These are phyloP conservation scores for Xylaria bambusicola DNA, from an alignment of 495 filamentous ascomycete species.

Conservation along the genomic window DNA sequence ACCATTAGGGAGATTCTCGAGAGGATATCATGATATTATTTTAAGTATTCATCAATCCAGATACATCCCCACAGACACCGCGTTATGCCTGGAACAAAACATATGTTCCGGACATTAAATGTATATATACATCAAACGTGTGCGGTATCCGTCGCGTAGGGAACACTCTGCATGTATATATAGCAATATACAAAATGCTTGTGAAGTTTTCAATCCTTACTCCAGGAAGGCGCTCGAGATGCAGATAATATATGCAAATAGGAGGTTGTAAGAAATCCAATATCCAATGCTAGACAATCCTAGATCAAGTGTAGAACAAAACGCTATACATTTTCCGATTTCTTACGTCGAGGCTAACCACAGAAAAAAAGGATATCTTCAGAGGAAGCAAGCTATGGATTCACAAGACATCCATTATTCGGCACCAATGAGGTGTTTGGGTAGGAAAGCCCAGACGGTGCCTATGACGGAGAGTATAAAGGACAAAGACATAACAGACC, in stretches of 20 bases:
- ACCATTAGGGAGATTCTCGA: no score
- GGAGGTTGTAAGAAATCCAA: not conserved
- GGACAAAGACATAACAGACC: constrained; percentile 68
- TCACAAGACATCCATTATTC: constrained; percentile 20
- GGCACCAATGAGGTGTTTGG: constrained; percentile 59
- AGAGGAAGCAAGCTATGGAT: not conserved
- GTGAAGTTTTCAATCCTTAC: no score
- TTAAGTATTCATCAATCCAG: no score
- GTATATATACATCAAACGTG: no score
- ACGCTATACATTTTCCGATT: not conserved
- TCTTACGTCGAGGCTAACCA: no score
- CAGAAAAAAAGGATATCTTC: no score
- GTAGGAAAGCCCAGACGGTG: constrained; percentile 86
- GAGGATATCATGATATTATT: no score
- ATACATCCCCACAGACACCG: no score
- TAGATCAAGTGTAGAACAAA: not conserved
- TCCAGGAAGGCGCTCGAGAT: not conserved
- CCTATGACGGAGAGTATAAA: constrained; percentile 70
- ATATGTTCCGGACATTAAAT: no score
- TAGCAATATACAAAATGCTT: not conserved
- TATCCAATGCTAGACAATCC: not conserved
- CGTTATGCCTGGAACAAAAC: no score
- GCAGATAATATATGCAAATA: not conserved
- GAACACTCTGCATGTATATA: no score
- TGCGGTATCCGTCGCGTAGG: no score